Conservation (phyloP, 805 yeast species). For the Nakazawaea wyomingensis region DNA sequence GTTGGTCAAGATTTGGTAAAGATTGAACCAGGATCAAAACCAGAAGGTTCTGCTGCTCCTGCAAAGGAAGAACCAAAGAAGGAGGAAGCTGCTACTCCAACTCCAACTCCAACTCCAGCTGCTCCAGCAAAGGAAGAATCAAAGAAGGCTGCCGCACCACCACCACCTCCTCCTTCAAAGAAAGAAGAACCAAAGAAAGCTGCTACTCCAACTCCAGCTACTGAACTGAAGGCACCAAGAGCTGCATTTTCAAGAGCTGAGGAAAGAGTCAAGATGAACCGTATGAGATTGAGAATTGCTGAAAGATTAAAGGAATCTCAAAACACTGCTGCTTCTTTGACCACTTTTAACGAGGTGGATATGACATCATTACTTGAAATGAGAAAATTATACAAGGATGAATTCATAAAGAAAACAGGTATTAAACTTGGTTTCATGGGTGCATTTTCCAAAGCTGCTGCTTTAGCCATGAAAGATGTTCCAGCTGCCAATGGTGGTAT, state of each 20-base stretch:
- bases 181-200: slow-evolving; percentile 19
- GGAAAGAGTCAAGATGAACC: slow-evolving; percentile 94
- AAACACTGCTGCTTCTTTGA: slow-evolving; percentile 96
- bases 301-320: slow-evolving; percentile 99
- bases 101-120: slow-evolving; percentile 22
- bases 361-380: slow-evolving; percentile 88
- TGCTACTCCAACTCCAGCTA: slow-evolving; percentile 26
- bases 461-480: slow-evolving; percentile 88
- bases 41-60: slow-evolving; percentile 45
- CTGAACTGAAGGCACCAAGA: slow-evolving; percentile 27
- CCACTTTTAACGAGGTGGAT: slow-evolving; percentile 97
- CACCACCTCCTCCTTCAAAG: slow-evolving; percentile 14
- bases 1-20: slow-evolving; percentile 91
- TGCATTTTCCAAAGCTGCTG: slow-evolving; percentile 89
- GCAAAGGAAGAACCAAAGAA: slow-evolving; percentile 27
- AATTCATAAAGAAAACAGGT: slow-evolving; percentile 88
- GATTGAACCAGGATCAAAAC: slow-evolving; percentile 76
- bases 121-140: slow-evolving; percentile 20
- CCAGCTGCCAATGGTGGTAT: slow-evolving; percentile 96
- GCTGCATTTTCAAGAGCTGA: slow-evolving; percentile 74
- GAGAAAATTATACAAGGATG: slow-evolving; percentile 97
- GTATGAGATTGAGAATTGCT: slow-evolving; percentile 98
- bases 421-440: slow-evolving; percentile 99
- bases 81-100: slow-evolving; percentile 20
- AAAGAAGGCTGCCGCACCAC: slow-evolving; percentile 14